Percentiles rank a stretch among this genome's conserved stretches.
Conservation (phyloP, 2,329 filamentous ascomycete genomes). For the Hypoxylon sp. region DNA sequence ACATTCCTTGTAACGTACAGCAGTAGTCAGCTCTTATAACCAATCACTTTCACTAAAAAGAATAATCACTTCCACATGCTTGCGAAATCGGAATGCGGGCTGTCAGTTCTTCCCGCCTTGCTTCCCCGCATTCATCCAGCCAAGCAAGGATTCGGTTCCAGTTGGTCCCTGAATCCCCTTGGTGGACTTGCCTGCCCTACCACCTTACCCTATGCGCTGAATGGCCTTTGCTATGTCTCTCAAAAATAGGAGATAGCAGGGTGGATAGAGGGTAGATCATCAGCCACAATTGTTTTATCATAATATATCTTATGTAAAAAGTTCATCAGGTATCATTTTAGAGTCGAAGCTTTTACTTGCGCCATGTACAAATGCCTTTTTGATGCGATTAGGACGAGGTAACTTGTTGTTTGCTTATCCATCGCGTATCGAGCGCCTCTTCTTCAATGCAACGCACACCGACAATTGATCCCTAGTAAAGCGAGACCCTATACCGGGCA, state of each 20-base stretch:
- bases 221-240: constrained; percentile 1
- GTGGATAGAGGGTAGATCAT: constrained; percentile 16
- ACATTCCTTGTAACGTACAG: constrained; percentile 5
- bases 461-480: constrained; percentile 25
- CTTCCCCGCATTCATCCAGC: constrained; percentile 41
- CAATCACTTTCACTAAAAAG: constrained; percentile 11
- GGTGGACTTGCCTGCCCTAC: neutral
- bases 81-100: constrained; percentile 43
- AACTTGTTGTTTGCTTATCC: constrained; percentile 8
- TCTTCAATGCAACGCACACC: constrained; percentile 33
- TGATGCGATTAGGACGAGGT: constrained; percentile 17
- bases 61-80: constrained; percentile 25
- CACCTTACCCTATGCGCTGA: constrained; percentile 10
- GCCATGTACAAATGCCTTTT: constrained; percentile 17
- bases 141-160: constrained; percentile 2
- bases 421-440: constrained; percentile 20
- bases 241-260: constrained; percentile 8
- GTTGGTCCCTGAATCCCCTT: constrained; percentile 10
- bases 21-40: constrained; percentile 5
- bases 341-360: constrained; percentile 9
- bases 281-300: constrained; percentile 9
- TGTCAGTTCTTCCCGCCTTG: constrained; percentile 34
- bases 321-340: constrained; percentile 7
- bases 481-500: constrained; percentile 18
- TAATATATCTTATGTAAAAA: constrained; percentile 7